Percentiles rank a stretch among this genome's conserved stretches.
Conservation (phyloP, 495 filamentous ascomycete species). For the Xylaria telfairii region DNA sequence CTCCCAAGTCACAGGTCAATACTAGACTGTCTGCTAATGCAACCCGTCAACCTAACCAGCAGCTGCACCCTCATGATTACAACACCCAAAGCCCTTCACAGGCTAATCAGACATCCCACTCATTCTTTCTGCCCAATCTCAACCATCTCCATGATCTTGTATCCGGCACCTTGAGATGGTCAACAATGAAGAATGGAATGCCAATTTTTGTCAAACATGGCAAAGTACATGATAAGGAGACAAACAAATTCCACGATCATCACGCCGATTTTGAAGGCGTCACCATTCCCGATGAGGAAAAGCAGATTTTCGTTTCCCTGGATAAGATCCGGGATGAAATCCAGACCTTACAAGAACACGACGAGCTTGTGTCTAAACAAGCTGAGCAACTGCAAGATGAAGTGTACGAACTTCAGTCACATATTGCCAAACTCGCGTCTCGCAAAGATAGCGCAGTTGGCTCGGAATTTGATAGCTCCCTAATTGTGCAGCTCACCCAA, state of each 20-base stretch:
- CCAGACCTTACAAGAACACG: slow-evolving; percentile 55
- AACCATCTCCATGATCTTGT: slow-evolving; percentile 56
- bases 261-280: slow-evolving; percentile 49
- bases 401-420: slow-evolving; percentile 49
- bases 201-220: slow-evolving; percentile 53
- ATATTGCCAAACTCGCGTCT: slow-evolving; percentile 47
- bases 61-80: slow-evolving; percentile 10
- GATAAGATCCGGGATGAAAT: slow-evolving; percentile 63
- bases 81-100: slow-evolving; percentile 24
- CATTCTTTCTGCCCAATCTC: slow-evolving; percentile 53
- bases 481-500: slow-evolving; percentile 40
- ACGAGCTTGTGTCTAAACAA: slow-evolving; percentile 55
- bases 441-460: slow-evolving; percentile 55
- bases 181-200: slow-evolving; percentile 51
- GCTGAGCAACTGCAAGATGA: slow-evolving; percentile 55
- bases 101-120: slow-evolving; percentile 48
- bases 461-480: slow-evolving; percentile 52
- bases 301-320: slow-evolving; percentile 57
- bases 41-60: slow-evolving; percentile 26
- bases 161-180: slow-evolving; percentile 51
- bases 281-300: slow-evolving; percentile 52
- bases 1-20: slow-evolving; percentile 29
- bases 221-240: slow-evolving; percentile 41
- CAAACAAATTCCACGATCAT: slow-evolving; percentile 33
- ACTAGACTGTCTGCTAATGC: slow-evolving; percentile 29